Evolutionary conservation across 306 rosid species (phyloP), one percentile per base, ranked within the genome.

Genomic region (Glycine latifolia): DNA sequence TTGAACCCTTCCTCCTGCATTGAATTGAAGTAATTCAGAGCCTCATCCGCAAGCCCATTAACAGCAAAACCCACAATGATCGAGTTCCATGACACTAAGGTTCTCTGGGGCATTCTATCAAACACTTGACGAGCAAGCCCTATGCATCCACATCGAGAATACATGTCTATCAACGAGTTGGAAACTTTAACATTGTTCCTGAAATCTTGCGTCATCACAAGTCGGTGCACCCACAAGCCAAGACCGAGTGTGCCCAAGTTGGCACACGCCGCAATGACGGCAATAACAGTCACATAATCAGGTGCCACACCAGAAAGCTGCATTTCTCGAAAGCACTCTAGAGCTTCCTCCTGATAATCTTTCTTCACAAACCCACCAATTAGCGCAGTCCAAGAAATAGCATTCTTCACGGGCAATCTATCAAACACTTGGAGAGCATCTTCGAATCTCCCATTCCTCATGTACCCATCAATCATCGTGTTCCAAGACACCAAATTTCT

Each of bases 11-110:
- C 86, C 80, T 84, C 87, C 81, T 89, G 93, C 97, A 93, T 90
- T 53, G 73, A 80, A 71, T 76, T 7, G 77, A 92, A 95, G 81
- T 87, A 88, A 7, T 79, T 76, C 15, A 95, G 65, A 69, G 95
- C 91, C 82, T 93, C 97, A 43, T 88, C 89, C 7, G 97, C 94
- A 17, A 67, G 86, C 49, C 99, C 97, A 70, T 95, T 92, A 53
- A 82, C 71, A 3, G 99, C 97, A 65, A 89, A 92, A 43, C 97
- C 99, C 8, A 92, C 91, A 70, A 95, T 90, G 74, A 91, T 90
- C 3, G 97, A 95, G 84, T 91, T 95, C 99, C 99, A 95, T 0
- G 97, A 89, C 13, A 95, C 99, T 74, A 93, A 75, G 4, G 88
- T 90, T 70, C 89, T 73, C 0, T 77, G 50, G 3, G 70, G 55